phyloP scores from a whole-genome alignment of 495 filamentous ascomycete species.

The Bryoglossum gracile region DNA sequence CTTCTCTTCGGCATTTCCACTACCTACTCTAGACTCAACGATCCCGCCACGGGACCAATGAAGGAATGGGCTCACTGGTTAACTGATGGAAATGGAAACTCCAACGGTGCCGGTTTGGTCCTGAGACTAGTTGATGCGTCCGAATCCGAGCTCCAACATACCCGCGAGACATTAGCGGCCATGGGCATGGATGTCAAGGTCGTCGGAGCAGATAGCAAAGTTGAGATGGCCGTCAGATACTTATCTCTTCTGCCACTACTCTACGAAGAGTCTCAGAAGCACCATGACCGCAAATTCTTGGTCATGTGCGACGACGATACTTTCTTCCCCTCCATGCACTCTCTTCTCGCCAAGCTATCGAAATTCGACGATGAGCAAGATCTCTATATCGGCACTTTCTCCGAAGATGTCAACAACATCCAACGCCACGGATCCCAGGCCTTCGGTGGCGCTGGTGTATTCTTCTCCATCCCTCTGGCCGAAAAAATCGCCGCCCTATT shows the following conservation, averaged over 20 bases:
- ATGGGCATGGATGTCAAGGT: conserved; percentile 23
- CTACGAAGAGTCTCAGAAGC: conserved; percentile 13
- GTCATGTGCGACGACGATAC: conserved; percentile 36
- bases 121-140: conserved; percentile 19
- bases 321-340: conserved; percentile 50
- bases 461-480: conserved; percentile 45
- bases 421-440: conserved; percentile 38
- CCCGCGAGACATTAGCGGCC: conserved; percentile 3
- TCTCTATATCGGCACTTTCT: conserved; percentile 49
- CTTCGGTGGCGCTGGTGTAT: conserved; percentile 55
- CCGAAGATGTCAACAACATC: conserved; percentile 37
- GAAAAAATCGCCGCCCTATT: conserved; percentile 33
- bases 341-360: conserved; percentile 38
- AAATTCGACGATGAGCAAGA: conserved; percentile 39
- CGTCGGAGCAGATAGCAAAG: conserved; percentile 13
- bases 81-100: conserved; percentile 34
- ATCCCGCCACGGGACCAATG: conserved; percentile 22
- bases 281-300: conserved; percentile 29
- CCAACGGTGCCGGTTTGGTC: conserved; percentile 25
- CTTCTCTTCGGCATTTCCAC: conserved; percentile 24
- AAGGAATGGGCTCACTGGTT: conserved; percentile 25
- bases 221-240: conserved; percentile 23
- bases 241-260: conserved; percentile 20
- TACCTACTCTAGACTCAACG: conserved; percentile 26
- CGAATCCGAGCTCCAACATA: conserved; percentile 8